Evolutionary conservation across 768 basidiomycete species (phyloP).

Genomic region (Tylopilus rubrobrunneus): DNA sequence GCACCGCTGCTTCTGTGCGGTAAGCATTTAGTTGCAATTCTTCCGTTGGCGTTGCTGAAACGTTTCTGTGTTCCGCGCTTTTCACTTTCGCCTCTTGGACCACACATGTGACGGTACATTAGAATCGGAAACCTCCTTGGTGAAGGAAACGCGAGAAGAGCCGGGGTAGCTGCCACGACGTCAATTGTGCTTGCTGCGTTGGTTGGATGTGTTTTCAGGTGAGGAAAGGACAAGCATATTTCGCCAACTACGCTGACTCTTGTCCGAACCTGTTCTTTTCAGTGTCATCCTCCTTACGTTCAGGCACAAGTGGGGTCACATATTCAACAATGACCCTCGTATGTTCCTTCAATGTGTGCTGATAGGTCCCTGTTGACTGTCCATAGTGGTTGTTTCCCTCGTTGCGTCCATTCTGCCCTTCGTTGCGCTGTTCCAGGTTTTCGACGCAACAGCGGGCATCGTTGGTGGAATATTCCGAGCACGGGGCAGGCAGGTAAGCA

Average conservation of each 20-base stretch:
- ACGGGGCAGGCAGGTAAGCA: constrained; percentile 64
- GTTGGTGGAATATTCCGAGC: constrained; percentile 79
- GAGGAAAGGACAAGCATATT: constrained; percentile 1
- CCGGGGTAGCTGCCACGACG: constrained; percentile 61
- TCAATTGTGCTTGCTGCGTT: constrained; percentile 62
- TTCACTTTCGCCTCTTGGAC: neutral
- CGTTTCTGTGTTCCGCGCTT: constrained; percentile 26
- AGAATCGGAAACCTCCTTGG: constrained; percentile 90
- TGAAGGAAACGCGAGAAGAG: constrained; percentile 69
- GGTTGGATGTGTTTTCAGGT: constrained; percentile 65
- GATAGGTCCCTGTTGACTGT: neutral
- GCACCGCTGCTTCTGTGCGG: constrained; percentile 84
- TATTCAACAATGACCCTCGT: constrained; percentile 72
- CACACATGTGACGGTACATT: neutral
- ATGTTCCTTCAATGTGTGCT: constrained; percentile 8
- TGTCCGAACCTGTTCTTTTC: neutral
- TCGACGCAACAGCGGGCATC: constrained; percentile 72
- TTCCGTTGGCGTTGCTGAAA: neutral
- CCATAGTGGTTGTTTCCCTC: constrained; percentile 40
- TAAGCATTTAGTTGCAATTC: constrained; percentile 30
- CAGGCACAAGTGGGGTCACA: constrained; percentile 61
- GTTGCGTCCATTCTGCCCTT: constrained; percentile 69
- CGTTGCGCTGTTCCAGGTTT: constrained; percentile 78
- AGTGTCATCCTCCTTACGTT: constrained; percentile 60
- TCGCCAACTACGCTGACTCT: neutral